Evolutionary conservation across 2,329 filamentous ascomycete species (phyloP).

Genomic region (Metarhizium robertsii): DNA sequence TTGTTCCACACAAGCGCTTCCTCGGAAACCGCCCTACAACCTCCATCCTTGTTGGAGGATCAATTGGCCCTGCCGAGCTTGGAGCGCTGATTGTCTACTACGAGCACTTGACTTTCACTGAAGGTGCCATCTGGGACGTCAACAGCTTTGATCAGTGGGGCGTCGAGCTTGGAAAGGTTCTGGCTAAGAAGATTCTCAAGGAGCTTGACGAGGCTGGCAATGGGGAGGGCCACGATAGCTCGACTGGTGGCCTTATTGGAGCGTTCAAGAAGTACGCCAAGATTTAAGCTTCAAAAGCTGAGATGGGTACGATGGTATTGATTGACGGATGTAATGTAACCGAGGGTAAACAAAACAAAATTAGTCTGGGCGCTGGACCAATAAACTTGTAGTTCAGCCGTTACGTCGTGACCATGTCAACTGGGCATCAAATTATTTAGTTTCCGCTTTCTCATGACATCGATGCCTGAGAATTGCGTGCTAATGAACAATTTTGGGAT

Average conservation of each 20-base stretch:
- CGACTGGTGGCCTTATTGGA: slow-evolving; percentile 80
- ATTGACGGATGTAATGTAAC: neutral
- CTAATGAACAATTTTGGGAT: too few species aligned
- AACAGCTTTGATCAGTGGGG: slow-evolving; percentile 99
- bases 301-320: neutral
- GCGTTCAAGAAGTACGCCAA: slow-evolving; percentile 74
- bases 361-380: neutral
- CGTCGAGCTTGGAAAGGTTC: slow-evolving; percentile 91
- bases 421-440: neutral
- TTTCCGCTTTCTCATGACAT: neutral
- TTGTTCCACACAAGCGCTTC: slow-evolving; percentile 99
- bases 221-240: slow-evolving; percentile 69
- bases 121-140: slow-evolving; percentile 98
- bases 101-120: slow-evolving; percentile 95
- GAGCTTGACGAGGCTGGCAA: slow-evolving; percentile 77
- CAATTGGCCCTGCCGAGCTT: slow-evolving; percentile 88
- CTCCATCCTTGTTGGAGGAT: slow-evolving; percentile 78
- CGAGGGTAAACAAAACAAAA: neutral
- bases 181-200: slow-evolving; percentile 82
- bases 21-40: slow-evolving; percentile 95
- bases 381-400: neutral
- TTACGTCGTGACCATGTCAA: neutral
- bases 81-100: slow-evolving; percentile 98
- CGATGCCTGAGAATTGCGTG: too few species aligned
- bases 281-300: slow-evolving; percentile 26